Base-by-base conservation (phyloP, 2,329 filamentous ascomycete species). In the Aspergillus sp. region DNA sequence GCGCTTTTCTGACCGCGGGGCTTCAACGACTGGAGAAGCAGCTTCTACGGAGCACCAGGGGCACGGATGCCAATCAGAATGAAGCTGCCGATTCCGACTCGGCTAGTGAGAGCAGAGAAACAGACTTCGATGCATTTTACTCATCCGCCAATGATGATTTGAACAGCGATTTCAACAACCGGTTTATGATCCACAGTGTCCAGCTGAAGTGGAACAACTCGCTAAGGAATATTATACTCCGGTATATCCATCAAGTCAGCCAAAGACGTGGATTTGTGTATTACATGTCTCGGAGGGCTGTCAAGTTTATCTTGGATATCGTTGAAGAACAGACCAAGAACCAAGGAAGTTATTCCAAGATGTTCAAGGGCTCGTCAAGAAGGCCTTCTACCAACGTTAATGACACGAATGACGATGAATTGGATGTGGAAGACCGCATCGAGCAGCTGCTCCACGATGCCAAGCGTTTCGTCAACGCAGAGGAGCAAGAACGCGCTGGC, bases 181-280 rank as follows among this genome's bases (percentile, higher is more conserved):
- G 95, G 2, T 99, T 99, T 78, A 93, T 98, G 66, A 89, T 99
- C 52, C 95, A 99, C 79, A 99, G 99, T 67, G 85, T 96, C 71
- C 95, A 99, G 69, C 80, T 99, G 56, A 99, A 99, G 74, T 99
- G 95, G 95, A 98, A 96, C 78, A 99, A 99, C 67, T 85, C 93
- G 11, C 78, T 99, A 38, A 87, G 95, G 58, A 98, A 99, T 70
- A 97, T 97, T 67, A 95, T 99, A 49, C 83, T 99, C 41, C 90
- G 95, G 22, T 99, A 99, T 73, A 96, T 95, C 62, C 95, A 99
- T 70, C 95, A 99, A 78, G 95, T 96, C 68, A 92, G 93, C 71
- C 96, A 99, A 75, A 85, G 95, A 51, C 87, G 95, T 64, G 96
- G 95, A 52, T 98, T 99, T 70, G 88, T 99, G 30, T 99, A 99